These are phyloP conservation scores for Dittrichia graveolens DNA, from an alignment of 129 eudicot genomes.

Conservation along the genomic window DNA sequence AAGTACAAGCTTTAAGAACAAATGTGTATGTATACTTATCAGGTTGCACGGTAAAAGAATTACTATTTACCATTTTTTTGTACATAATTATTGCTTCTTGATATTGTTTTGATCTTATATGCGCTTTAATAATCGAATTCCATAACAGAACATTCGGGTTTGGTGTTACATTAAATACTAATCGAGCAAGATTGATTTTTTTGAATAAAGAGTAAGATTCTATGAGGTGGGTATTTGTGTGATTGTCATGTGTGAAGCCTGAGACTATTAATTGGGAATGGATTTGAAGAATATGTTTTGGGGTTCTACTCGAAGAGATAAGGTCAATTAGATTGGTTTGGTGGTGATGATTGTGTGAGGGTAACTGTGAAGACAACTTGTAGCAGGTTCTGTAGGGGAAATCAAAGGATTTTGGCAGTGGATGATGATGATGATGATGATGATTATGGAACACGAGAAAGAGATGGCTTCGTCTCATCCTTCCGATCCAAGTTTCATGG, in stretches of 20 bases:
- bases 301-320: conserved; percentile 43
- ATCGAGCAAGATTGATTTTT: conserved; percentile 46
- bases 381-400: conserved; percentile 14
- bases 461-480: conserved; percentile 20
- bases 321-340: not conserved
- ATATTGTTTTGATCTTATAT: conserved; percentile 50
- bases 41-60: conserved; percentile 26
- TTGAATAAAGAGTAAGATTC: conserved; percentile 48
- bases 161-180: conserved; percentile 46
- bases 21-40: conserved; percentile 67
- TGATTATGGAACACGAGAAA: conserved; percentile 9
- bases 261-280: conserved; percentile 48
- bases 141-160: conserved; percentile 54
- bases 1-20: conserved; percentile 71
- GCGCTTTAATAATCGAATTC: conserved; percentile 67
- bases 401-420: conserved; percentile 1
- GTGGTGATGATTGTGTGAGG: conserved; percentile 16
- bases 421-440: conserved; percentile 16
- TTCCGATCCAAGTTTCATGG: conserved; percentile 25
- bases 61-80: conserved; percentile 37
- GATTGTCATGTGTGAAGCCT: conserved; percentile 39
- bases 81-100: conserved; percentile 47
- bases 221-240: conserved; percentile 48
- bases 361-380: conserved; percentile 21
- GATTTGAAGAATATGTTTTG: conserved; percentile 39